A percentile compares a stretch with the other conserved stretches of the same genome.
Conservation (phyloP, 2,329 filamentous ascomycete genomes). For the Sphaceloma murrayae region DNA sequence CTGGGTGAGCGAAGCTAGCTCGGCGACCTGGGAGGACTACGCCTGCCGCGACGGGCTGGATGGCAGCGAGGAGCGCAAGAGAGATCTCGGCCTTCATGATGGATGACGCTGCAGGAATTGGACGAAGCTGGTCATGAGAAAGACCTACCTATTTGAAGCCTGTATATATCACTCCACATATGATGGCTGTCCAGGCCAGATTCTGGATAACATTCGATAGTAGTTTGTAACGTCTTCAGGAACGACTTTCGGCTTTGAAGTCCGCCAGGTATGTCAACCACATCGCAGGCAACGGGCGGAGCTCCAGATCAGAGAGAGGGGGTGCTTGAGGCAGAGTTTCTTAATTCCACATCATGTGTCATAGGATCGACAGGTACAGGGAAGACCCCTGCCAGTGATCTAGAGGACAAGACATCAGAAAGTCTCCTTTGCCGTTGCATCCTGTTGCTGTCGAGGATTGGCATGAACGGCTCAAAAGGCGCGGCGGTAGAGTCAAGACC, state of each 20-base stretch:
- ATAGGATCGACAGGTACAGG: not conserved
- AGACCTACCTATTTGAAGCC: not conserved
- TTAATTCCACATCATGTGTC: not conserved
- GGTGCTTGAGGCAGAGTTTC: not conserved
- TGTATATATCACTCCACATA: conserved; percentile 1
- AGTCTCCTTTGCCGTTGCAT: conserved; percentile 5
- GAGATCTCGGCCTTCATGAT: conserved; percentile 9
- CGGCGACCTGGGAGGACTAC: conserved; percentile 11
- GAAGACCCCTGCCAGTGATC: conserved; percentile 2
- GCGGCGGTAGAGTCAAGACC: not conserved
- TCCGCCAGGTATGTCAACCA: conserved; percentile 2
- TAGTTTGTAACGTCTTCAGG: conserved; percentile 8
- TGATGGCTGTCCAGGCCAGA: not conserved
- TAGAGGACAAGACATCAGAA: conserved; percentile 4
- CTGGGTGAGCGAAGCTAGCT: conserved; percentile 4
- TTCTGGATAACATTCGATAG: conserved; percentile 11
- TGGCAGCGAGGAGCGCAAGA: conserved; percentile 1
- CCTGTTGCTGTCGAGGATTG: conserved; percentile 5
- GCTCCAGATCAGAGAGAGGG: not conserved
- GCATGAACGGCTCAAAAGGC: conserved; percentile 1
- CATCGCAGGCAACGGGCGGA: not conserved
- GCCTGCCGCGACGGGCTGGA: conserved; percentile 7
- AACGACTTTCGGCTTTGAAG: conserved; percentile 6
- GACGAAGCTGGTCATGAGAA: not conserved
- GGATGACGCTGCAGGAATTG: not conserved